Percentiles rank a stretch among this genome's conserved stretches.
phyloP scores from a whole-genome alignment of 1,139 yeast genomes.

The Suhomyces bolitotheri region DNA sequence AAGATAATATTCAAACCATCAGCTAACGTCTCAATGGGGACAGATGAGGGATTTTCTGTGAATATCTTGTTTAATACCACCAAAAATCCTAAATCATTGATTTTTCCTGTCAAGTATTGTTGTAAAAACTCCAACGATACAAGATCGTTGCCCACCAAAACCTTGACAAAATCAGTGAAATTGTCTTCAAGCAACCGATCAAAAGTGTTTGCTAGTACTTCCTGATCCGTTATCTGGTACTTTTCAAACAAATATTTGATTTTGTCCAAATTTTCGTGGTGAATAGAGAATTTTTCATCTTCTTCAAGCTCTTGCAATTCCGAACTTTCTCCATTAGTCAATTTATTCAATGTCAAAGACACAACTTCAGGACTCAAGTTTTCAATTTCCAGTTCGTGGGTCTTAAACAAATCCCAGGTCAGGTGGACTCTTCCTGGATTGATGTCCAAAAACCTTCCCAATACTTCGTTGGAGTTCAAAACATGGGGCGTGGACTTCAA shows the following conservation, averaged over 20 bases:
- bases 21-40: slow-evolving; percentile 3
- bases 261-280: slow-evolving; percentile 9
- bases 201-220: slow-evolving; percentile 1
- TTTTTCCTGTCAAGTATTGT: slow-evolving; percentile 2
- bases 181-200: slow-evolving; percentile 9
- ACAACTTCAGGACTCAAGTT: slow-evolving; percentile 17
- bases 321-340: slow-evolving; percentile 21
- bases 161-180: slow-evolving; percentile 5
- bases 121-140: slow-evolving; percentile 4
- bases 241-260: slow-evolving; percentile 9
- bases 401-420: slow-evolving; percentile 35
- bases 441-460: slow-evolving; percentile 25
- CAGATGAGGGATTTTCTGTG: slow-evolving; percentile 2
- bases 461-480: slow-evolving; percentile 12
- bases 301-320: slow-evolving; percentile 8
- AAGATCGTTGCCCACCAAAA: neutral
- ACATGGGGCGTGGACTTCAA: slow-evolving; percentile 18
- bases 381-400: slow-evolving; percentile 20
- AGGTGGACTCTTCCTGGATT: slow-evolving; percentile 46
- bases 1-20: slow-evolving; percentile 6
- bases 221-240: neutral
- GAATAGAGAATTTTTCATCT: slow-evolving; percentile 7
- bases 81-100: slow-evolving; percentile 9
- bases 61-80: slow-evolving; percentile 11
- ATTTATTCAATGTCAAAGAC: slow-evolving; percentile 21